A percentile compares a stretch with the other conserved stretches of the same genome.
These are phyloP conservation scores for Globisporangium nunn DNA, from an alignment of 352 stramenopile genomes.

Conservation along the genomic window DNA sequence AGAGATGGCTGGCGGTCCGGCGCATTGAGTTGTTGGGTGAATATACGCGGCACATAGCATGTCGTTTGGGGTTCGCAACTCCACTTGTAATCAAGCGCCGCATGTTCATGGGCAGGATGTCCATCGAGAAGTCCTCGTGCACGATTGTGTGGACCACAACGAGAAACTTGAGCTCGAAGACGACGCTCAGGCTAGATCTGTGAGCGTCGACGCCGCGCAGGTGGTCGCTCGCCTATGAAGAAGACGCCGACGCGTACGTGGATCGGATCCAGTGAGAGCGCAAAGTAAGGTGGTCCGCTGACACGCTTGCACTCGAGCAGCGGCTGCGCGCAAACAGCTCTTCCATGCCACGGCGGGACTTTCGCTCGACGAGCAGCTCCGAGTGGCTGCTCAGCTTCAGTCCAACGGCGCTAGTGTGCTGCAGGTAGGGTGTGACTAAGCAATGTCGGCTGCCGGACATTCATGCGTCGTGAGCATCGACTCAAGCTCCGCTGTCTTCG, in stretches of 20 bases:
- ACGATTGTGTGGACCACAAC: too few relatives aligned
- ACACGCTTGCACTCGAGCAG: slow-evolving; percentile 1
- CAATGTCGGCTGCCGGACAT: background rate
- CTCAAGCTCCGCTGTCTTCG: background rate
- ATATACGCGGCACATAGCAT: too few relatives aligned
- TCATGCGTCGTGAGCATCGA: background rate
- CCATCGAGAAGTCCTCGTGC: too few relatives aligned
- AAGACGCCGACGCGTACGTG: background rate
- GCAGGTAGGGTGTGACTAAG: slow-evolving; percentile 42
- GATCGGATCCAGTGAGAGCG: background rate
- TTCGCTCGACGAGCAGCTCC: slow-evolving; percentile 55
- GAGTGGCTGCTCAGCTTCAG: slow-evolving; percentile 44
- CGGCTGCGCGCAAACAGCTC: slow-evolving; percentile 35
- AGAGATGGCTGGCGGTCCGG: background rate
- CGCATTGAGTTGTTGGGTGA: too few relatives aligned
- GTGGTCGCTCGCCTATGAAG: background rate
- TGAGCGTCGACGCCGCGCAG: background rate
- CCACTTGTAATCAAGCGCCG: too few relatives aligned
- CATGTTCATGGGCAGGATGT: too few relatives aligned
- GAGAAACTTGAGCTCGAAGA: too few relatives aligned
- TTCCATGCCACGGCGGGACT: slow-evolving; percentile 63
- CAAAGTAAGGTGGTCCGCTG: background rate
- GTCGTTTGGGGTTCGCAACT: too few relatives aligned
- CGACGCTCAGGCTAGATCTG: too few relatives aligned
- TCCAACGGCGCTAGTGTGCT: slow-evolving; percentile 41